A percentile compares a stretch with the other conserved stretches of the same genome.
phyloP scores from a whole-genome alignment of 139 green algal species.

The Chlorella sp. region DNA sequence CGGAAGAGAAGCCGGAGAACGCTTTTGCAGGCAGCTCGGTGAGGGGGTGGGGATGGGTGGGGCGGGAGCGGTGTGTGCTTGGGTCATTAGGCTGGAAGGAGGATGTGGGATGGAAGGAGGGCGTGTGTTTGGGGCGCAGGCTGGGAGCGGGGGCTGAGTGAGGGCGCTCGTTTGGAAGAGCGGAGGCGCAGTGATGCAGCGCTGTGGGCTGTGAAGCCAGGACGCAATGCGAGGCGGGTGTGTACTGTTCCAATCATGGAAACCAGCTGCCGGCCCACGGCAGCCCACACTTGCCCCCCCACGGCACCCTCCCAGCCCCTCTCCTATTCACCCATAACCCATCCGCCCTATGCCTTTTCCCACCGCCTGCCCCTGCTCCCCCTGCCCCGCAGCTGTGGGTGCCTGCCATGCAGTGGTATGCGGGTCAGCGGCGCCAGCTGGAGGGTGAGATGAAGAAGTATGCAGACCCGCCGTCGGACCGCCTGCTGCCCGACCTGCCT shows the following conservation, averaged over 20 bases:
- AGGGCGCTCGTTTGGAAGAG: too few species aligned
- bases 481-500: slow-evolving; percentile 90
- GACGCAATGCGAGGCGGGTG: too few species aligned
- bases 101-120: too few species aligned
- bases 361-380: not conserved
- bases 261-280: too few species aligned
- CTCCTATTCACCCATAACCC: too few species aligned
- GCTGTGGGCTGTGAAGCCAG: too few species aligned
- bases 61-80: not conserved
- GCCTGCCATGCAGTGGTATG: slow-evolving; percentile 65
- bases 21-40: slow-evolving; percentile 41
- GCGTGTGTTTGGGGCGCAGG: too few species aligned
- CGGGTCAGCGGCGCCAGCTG: slow-evolving; percentile 57
- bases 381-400: slow-evolving; percentile 56
- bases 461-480: slow-evolving; percentile 86
- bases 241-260: too few species aligned
- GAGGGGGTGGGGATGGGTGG: not conserved
- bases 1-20: slow-evolving; percentile 38
- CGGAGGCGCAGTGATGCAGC: too few species aligned
- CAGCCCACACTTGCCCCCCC: too few species aligned
- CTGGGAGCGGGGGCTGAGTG: too few species aligned
- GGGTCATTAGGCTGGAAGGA: not conserved
- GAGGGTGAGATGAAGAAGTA: slow-evolving; percentile 79
- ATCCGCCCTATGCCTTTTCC: not conserved
- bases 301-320: too few species aligned